Evolutionary conservation across 2,329 filamentous ascomycete species (phyloP), one percentile per base, ranked within the genome.

Genomic region (Colletotrichum gigasporum): DNA sequence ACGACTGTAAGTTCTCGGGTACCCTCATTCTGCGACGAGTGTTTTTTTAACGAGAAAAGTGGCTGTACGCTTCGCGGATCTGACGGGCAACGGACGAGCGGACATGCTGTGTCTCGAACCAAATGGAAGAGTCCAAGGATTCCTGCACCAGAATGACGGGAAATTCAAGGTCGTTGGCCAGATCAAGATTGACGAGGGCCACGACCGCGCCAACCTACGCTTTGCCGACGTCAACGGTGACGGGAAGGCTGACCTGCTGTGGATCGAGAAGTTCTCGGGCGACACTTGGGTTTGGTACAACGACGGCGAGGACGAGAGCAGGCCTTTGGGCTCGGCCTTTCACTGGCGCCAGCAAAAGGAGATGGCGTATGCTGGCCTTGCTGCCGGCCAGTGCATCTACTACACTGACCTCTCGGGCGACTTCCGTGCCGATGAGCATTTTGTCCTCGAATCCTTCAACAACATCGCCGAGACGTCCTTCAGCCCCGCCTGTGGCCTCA

Each of bases 211-310:
- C 11, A 76, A 79, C 59, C 53, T 77, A 10, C 71, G 73, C 8
- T 81, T 69, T 35, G 75, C 73, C 4, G 79, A 81, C 65, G 73
- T 80, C 20, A 75, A 80, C 53, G 76, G 77, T 20, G 75, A 78
- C 41, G 75, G 75, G 14, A 65, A 48, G 6, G 73, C 70, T 16
- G 78, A 80, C 65, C 63, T 78, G 20, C 55, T 78, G 22, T 74
- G 69, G 69, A 63, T 74, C 20, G 70, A 80, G 52, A 77, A 78
- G 66, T 76, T 74, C 68, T 73, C 66, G 6, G 74, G 76, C 8
- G 69, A 75, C 24, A 71, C 69, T 1, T 54, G 26, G 1, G 71
- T 76, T 4, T 79, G 71, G 71, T 71, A 72, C 41, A 78, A 79
- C 68, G 51, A 48, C 2, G 73, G 75, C 3, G 42, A 47, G 42